A percentile compares a stretch with the other conserved stretches of the same genome.
phyloP scores from a whole-genome alignment of 2,329 filamentous ascomycete genomes.

The Talaromyces verruculosus region DNA sequence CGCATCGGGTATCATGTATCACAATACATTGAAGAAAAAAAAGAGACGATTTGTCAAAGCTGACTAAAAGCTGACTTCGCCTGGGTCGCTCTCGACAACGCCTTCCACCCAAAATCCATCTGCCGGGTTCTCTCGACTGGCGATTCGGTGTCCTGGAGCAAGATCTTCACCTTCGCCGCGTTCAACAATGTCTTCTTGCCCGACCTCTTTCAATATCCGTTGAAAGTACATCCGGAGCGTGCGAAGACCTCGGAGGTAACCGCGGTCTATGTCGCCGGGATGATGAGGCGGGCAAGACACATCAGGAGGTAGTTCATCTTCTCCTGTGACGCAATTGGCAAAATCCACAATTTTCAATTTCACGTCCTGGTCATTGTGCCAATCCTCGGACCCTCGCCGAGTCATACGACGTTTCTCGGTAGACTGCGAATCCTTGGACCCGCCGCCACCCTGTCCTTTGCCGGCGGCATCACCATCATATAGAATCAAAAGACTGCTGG shows the following conservation, averaged over 20 bases:
- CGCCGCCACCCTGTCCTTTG: slow-evolving; percentile 26
- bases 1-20: slow-evolving; percentile 16
- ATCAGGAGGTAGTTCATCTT: slow-evolving; percentile 63
- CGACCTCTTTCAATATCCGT: slow-evolving; percentile 77
- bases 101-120: slow-evolving; percentile 43
- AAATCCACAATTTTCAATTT: slow-evolving; percentile 98
- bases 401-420: slow-evolving; percentile 34
- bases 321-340: slow-evolving; percentile 91
- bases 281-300: slow-evolving; percentile 75
- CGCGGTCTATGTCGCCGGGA: slow-evolving; percentile 77
- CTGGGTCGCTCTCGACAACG: slow-evolving; percentile 45
- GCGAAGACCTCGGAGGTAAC: slow-evolving; percentile 81
- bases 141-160: slow-evolving; percentile 36
- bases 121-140: slow-evolving; percentile 32
- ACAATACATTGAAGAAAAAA: slow-evolving; percentile 11
- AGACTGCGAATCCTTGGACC: slow-evolving; percentile 24
- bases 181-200: slow-evolving; percentile 47
- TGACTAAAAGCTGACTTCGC: slow-evolving; percentile 45
- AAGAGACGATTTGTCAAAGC: neutral
- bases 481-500: slow-evolving; percentile 88
- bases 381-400: slow-evolving; percentile 37
- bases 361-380: slow-evolving; percentile 43
- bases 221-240: slow-evolving; percentile 81
- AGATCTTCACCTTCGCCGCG: slow-evolving; percentile 46
- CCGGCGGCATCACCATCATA: slow-evolving; percentile 73